phyloP scores from a whole-genome alignment of 805 yeast species.

The Yamadazyma sp. region DNA sequence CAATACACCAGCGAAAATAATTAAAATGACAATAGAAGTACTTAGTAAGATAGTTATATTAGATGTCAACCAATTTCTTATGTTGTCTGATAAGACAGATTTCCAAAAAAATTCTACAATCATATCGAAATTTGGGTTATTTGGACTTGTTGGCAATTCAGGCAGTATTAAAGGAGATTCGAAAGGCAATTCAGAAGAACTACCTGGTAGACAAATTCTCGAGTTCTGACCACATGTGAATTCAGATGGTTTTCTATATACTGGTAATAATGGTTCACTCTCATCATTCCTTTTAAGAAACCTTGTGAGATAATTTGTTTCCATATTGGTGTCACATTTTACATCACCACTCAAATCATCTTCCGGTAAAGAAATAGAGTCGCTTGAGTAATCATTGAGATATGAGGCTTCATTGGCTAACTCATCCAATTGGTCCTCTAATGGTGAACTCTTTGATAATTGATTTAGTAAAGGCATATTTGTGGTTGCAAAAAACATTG shows the following conservation, averaged over 20 bases:
- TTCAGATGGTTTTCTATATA: conserved; percentile 10
- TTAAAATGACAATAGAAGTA: conserved; percentile 7
- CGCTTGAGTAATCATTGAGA: conserved; percentile 11
- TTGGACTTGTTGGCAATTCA: too few relatives aligned
- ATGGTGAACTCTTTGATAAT: conserved; percentile 3
- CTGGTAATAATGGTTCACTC: conserved; percentile 18
- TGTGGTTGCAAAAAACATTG: conserved; percentile 9
- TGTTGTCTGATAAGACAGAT: conserved; percentile 14
- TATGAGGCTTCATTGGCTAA: conserved; percentile 24
- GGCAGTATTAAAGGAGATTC: too few relatives aligned
- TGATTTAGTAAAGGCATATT: conserved; percentile 2
- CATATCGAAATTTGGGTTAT: not conserved
- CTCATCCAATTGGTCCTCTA: conserved; percentile 18
- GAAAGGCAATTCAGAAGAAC: too few relatives aligned
- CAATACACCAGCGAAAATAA: too few relatives aligned
- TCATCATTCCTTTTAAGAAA: conserved; percentile 7
- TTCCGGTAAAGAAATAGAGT: not conserved
- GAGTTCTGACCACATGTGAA: too few relatives aligned
- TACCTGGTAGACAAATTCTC: too few relatives aligned
- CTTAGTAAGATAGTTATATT: conserved; percentile 6
- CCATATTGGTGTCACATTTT: not conserved
- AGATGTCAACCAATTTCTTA: conserved; percentile 11
- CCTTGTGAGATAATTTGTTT: conserved; percentile 2
- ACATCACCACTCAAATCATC: too few relatives aligned
- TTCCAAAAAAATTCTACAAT: conserved; percentile 14